Conservation (phyloP, 495 filamentous ascomycete genomes). For the Neurospora sp. region DNA sequence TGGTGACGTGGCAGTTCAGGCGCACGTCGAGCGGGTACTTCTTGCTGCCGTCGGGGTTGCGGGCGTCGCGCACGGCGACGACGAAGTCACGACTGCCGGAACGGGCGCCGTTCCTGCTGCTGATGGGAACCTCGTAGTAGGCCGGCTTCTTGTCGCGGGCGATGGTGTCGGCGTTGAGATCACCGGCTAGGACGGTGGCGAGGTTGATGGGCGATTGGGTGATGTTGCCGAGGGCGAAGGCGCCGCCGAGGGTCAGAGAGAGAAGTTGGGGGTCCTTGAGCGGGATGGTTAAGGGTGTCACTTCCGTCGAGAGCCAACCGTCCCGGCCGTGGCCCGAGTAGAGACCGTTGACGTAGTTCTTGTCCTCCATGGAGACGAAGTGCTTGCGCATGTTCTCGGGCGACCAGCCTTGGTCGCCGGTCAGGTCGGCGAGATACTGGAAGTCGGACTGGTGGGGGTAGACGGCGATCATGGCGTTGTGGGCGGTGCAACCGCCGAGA, state of each 20-base stretch:
- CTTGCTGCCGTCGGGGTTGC: constrained; percentile 39
- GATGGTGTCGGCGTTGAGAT: constrained; percentile 39
- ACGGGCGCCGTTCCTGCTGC: constrained; percentile 36
- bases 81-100: constrained; percentile 43
- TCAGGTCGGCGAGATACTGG: constrained; percentile 33
- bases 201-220: constrained; percentile 26
- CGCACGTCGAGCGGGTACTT: constrained; percentile 51
- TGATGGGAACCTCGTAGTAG: constrained; percentile 46
- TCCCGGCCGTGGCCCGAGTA: constrained; percentile 44
- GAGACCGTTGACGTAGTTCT: constrained; percentile 37
- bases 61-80: constrained; percentile 38
- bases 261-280: constrained; percentile 44
- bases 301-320: constrained; percentile 46
- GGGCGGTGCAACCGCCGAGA: constrained; percentile 40
- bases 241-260: constrained; percentile 38
- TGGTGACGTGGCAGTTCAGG: constrained; percentile 51
- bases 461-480: constrained; percentile 38
- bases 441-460: constrained; percentile 36
- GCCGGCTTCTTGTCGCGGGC: constrained; percentile 15
- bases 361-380: constrained; percentile 42
- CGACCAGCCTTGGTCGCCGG: constrained; percentile 39
- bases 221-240: constrained; percentile 38
- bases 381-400: constrained; percentile 39
- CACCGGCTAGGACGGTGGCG: constrained; percentile 35
- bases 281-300: constrained; percentile 37